These are phyloP conservation scores for Fonsecaea erecta DNA, from an alignment of 2,329 filamentous ascomycete species.

Conservation along the genomic window DNA sequence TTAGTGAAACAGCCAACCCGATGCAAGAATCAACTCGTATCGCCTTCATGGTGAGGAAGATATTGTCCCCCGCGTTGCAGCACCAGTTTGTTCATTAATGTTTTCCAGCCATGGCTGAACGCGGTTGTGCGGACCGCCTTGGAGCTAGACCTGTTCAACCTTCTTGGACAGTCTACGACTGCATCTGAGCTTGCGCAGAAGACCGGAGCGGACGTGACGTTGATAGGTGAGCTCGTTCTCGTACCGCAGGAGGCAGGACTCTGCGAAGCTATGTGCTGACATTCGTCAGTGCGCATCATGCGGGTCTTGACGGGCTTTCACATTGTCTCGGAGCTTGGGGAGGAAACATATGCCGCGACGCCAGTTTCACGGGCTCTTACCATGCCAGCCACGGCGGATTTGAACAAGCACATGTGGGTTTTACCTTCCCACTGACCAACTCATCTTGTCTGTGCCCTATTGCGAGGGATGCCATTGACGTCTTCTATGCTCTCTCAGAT, in stretches of 20 bases:
- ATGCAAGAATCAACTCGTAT: slow-evolving; percentile 12
- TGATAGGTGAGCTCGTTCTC: slow-evolving; percentile 39
- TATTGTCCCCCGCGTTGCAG: neutral
- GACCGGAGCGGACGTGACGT: slow-evolving; percentile 40
- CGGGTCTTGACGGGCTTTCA: slow-evolving; percentile 19
- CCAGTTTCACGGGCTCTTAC: slow-evolving; percentile 16
- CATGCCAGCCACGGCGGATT: slow-evolving; percentile 8
- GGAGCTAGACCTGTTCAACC: slow-evolving; percentile 19
- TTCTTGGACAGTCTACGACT: slow-evolving; percentile 29
- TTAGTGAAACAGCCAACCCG: slow-evolving; percentile 10
- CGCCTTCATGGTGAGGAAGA: slow-evolving; percentile 17
- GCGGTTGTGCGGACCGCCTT: slow-evolving; percentile 19
- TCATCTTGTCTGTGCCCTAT: neutral
- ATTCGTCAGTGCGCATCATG: slow-evolving; percentile 18
- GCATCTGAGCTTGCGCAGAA: slow-evolving; percentile 39
- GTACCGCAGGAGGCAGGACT: neutral
- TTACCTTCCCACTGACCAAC: neutral
- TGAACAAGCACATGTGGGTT: slow-evolving; percentile 26
- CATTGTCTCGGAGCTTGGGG: slow-evolving; percentile 20
- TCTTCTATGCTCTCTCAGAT: neutral
- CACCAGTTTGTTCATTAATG: neutral
- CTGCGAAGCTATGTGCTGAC: slow-evolving; percentile 1
- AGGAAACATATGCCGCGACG: slow-evolving; percentile 15
- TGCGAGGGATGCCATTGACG: neutral
- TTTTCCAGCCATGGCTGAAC: slow-evolving; percentile 18